Base-by-base conservation (phyloP, 768 basidiomycete species). In the Mycena latifolia region DNA sequence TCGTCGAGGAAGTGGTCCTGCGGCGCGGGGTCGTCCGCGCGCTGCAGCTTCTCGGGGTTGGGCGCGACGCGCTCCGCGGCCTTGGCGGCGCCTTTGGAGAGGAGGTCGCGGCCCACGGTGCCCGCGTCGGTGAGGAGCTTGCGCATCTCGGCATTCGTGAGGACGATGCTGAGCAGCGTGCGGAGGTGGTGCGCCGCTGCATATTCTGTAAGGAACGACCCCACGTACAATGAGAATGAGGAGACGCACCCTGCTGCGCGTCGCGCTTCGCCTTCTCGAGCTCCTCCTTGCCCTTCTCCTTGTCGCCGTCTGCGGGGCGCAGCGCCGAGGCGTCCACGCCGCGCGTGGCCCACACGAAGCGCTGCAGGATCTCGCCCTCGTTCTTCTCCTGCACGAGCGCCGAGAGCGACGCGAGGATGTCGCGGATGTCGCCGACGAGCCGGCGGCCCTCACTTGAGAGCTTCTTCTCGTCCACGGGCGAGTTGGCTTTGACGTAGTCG, bases 71-170 rank as follows among this genome's bases (percentile, higher is more conserved):
- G 77, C 33, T 88, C 85, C 9, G 93, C 92, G 15, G 86, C 90
- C 73, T 94, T 92, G 70, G 83, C 76, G 0, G 92, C 90, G 22
- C 86, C 86, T 41, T 86, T 90, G 5, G 93, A 88, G 66, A 97
- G 88, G 58, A 98, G 82, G 76, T 97, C 95, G 45, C 94, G 90
- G 0, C 93, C 92, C 53, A 94, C 89, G 63, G 90, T 76, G 12
- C 88, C 85, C 68, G 92, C 89, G 77, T 95, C 94, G 2, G 88
- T 85, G 56, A 96, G 78, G 29, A 98, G 89, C 76, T 98, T 97
- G 72, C 95, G 91, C 31, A 93, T 91, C 80, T 97, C 93, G 0
- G 93, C 91, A 80, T 99, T 99, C 75, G 96, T 97, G 67, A 95
- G 84, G 73, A 98, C 83, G 72, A 98, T 90, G 46, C 88, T 87